A percentile compares a stretch with the other conserved stretches of the same genome.
Conservation (phyloP, 148 eudicot genomes). For the Dianthus caryophyllus region DNA sequence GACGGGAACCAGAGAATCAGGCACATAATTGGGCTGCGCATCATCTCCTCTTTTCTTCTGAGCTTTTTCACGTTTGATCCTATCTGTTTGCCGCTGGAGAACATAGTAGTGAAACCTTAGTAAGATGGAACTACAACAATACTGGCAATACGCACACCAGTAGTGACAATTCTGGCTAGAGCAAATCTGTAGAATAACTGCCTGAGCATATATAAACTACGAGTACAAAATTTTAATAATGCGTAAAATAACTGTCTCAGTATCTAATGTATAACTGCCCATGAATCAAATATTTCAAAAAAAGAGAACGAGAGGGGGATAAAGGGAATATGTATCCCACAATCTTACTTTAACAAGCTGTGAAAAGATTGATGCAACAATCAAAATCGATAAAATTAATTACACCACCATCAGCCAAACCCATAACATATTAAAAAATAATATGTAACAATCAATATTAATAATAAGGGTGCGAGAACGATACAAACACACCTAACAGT, state of each 20-base stretch:
- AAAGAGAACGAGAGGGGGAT: no score
- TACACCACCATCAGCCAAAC: conserved; percentile 4
- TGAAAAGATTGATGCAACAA: no score
- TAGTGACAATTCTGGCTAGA: background rate
- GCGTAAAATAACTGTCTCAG: background rate
- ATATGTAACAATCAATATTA: background rate
- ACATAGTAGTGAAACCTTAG: background rate
- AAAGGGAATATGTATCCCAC: no score
- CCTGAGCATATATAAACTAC: no score
- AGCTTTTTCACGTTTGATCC: conserved; percentile 71
- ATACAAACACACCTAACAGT: no score
- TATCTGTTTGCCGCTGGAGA: conserved; percentile 74
- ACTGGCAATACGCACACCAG: background rate
- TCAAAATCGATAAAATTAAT: background rate
- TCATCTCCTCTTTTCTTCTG: conserved; percentile 87
- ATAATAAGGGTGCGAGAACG: no score
- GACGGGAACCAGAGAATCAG: conserved; percentile 80
- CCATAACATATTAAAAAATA: background rate
- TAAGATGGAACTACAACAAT: background rate
- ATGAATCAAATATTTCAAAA: no score
- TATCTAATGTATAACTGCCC: no score
- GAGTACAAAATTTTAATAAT: no score
- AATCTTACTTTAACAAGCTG: no score
- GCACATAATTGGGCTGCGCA: conserved; percentile 54
- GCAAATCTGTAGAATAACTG: conserved; percentile 7